These are phyloP conservation scores for Annona squamosa DNA, from an alignment of 164 flowering plant species.

Conservation along the genomic window DNA sequence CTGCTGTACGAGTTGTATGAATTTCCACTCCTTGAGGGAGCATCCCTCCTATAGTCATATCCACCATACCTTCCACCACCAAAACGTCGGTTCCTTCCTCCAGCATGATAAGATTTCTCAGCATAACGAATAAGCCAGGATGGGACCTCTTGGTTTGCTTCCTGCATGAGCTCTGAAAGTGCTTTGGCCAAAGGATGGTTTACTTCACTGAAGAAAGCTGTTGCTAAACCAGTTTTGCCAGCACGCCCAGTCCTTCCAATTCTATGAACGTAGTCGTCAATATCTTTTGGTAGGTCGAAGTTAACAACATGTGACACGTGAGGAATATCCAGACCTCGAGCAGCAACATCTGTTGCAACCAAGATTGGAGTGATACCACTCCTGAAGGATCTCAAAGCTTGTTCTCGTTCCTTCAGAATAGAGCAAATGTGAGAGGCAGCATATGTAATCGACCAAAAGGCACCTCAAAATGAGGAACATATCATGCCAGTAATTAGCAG, in stretches of 20 bases:
- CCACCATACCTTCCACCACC: slow-evolving; percentile 43
- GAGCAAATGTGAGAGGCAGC: neutral
- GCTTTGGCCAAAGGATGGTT: slow-evolving; percentile 41
- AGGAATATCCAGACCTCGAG: slow-evolving; percentile 68
- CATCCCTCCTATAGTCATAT: slow-evolving; percentile 34
- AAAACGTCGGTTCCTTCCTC: slow-evolving; percentile 22
- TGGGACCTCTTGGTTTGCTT: slow-evolving; percentile 66
- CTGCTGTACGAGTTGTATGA: slow-evolving; percentile 10
- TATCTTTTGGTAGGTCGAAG: slow-evolving; percentile 58
- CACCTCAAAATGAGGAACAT: neutral
- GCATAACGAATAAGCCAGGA: slow-evolving; percentile 44
- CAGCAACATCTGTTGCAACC: slow-evolving; percentile 76
- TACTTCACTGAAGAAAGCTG: slow-evolving; percentile 54
- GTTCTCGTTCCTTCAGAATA: slow-evolving; percentile 44
- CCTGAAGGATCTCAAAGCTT: slow-evolving; percentile 50
- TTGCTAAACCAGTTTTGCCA: slow-evolving; percentile 63
- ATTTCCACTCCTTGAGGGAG: slow-evolving; percentile 2
- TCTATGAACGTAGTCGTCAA: slow-evolving; percentile 69
- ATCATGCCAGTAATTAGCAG: neutral
- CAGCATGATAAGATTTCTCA: slow-evolving; percentile 16
- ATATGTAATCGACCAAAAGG: neutral
- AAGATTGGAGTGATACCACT: slow-evolving; percentile 47
- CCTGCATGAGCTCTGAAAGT: slow-evolving; percentile 50
- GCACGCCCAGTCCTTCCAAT: slow-evolving; percentile 76
- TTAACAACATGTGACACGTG: slow-evolving; percentile 67